phyloP scores from a whole-genome alignment of 2,329 filamentous ascomycete species.

The Chrysoporthe austroafricana region DNA sequence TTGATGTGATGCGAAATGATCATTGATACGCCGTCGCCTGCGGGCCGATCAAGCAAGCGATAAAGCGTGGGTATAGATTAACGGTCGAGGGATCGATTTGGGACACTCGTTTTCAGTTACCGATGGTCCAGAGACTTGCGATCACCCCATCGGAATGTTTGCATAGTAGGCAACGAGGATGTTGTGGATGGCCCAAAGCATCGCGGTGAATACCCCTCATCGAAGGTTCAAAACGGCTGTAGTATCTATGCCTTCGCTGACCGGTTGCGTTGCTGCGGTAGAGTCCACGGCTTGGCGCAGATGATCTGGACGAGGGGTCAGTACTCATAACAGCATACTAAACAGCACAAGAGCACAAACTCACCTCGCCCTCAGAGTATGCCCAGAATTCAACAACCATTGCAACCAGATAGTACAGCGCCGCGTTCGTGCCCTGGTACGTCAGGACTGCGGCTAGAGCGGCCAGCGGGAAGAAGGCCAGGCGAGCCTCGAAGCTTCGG shows the following conservation, averaged over 20 bases:
- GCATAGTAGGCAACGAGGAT: not conserved
- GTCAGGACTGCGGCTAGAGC: conserved; percentile 75
- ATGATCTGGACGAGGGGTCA: conserved; percentile 55
- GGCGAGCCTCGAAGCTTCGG: conserved; percentile 82
- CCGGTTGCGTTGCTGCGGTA: conserved; percentile 58
- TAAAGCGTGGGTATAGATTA: not conserved
- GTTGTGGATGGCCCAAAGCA: not conserved
- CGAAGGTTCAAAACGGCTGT: not conserved
- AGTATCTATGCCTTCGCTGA: conserved; percentile 18
- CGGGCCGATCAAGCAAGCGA: not conserved
- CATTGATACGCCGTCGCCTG: not conserved
- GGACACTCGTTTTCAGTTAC: not conserved
- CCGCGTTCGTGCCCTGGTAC: conserved; percentile 92
- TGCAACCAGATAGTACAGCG: conserved; percentile 87
- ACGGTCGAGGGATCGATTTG: not conserved
- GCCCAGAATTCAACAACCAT: conserved; percentile 94
- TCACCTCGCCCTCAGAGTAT: conserved; percentile 94
- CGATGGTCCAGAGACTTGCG: not conserved
- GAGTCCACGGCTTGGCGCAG: conserved; percentile 71
- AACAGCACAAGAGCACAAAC: conserved; percentile 38
- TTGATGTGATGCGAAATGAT: not conserved
- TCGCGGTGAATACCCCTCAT: not conserved
- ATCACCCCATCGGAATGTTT: not conserved
- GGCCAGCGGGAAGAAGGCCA: conserved; percentile 80
- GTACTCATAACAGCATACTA: not conserved